phyloP scores from a whole-genome alignment of 2,329 filamentous ascomycete genomes.

The Bimuria novae-zelandiae region DNA sequence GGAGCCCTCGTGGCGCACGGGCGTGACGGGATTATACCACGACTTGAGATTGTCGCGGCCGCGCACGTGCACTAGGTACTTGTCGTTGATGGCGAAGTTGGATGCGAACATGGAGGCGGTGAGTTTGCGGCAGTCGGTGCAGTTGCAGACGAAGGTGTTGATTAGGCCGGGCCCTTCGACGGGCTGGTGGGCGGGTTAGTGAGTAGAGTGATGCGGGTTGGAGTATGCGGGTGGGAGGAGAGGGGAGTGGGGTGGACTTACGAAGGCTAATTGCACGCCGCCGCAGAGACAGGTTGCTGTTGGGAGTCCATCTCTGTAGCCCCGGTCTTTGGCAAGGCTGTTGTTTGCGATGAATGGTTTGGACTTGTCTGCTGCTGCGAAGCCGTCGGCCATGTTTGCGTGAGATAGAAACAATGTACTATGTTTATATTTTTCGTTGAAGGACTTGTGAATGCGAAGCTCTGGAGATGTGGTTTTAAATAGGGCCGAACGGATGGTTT shows the following conservation, averaged over 20 bases:
- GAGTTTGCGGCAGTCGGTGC: slow-evolving; percentile 64
- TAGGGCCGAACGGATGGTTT: neutral
- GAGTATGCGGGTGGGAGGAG: neutral
- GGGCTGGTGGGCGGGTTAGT: slow-evolving; percentile 42
- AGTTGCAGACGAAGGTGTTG: slow-evolving; percentile 63
- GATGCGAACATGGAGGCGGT: slow-evolving; percentile 65
- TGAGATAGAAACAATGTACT: slow-evolving; percentile 4
- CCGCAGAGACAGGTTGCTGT: neutral
- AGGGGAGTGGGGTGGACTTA: neutral
- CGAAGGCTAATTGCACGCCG: too few relatives aligned
- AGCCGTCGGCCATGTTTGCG: slow-evolving; percentile 5
- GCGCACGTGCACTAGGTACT: slow-evolving; percentile 54
- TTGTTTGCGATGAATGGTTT: slow-evolving; percentile 8
- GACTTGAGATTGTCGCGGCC: slow-evolving; percentile 55
- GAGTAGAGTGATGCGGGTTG: neutral
- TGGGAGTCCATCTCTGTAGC: slow-evolving; percentile 4
- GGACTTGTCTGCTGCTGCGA: slow-evolving; percentile 7
- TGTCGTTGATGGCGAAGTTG: slow-evolving; percentile 57
- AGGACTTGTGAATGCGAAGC: slow-evolving; percentile 6
- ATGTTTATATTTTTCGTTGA: slow-evolving; percentile 7
- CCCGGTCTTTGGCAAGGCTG: slow-evolving; percentile 2
- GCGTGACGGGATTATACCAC: slow-evolving; percentile 43
- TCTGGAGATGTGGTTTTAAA: slow-evolving; percentile 3
- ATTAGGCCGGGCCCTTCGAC: slow-evolving; percentile 53
- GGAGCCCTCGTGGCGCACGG: slow-evolving; percentile 48